Percentiles rank a stretch among this genome's conserved stretches.
Evolutionary conservation across 2,329 filamentous ascomycete genomes (phyloP).

Genomic region (Ilyonectria mors-panacis): DNA sequence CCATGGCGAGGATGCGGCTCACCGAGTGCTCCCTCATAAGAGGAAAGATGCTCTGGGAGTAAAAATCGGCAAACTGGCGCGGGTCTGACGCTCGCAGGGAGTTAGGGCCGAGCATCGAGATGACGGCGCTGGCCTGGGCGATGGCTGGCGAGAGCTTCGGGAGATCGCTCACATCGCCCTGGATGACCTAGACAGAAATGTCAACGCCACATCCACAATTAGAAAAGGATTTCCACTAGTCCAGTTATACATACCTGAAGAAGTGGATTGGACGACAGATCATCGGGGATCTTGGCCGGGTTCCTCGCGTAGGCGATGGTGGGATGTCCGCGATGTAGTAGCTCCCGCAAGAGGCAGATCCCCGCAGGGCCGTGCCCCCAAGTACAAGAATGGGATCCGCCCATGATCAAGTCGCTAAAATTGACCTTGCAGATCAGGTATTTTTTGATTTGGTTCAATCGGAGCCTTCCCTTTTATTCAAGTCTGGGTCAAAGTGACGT

Average conservation of each 20-base stretch:
- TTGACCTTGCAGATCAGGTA: neutral
- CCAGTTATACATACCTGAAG: slow-evolving; percentile 30
- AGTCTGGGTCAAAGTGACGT: neutral
- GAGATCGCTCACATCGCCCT: slow-evolving; percentile 13
- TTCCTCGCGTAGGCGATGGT: slow-evolving; percentile 40
- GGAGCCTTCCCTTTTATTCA: neutral
- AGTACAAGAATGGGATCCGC: slow-evolving; percentile 45
- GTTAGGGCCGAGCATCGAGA: slow-evolving; percentile 14
- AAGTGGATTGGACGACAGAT: slow-evolving; percentile 14
- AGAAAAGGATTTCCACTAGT: neutral
- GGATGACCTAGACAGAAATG: neutral
- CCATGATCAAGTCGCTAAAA: neutral
- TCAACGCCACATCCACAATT: neutral
- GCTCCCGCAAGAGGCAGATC: slow-evolving; percentile 50
- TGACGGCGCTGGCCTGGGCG: slow-evolving; percentile 5
- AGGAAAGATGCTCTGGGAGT: slow-evolving; percentile 1
- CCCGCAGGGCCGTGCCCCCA: slow-evolving; percentile 53
- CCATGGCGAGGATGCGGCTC: slow-evolving; percentile 6
- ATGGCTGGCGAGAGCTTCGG: slow-evolving; percentile 5
- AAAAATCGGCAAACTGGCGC: slow-evolving; percentile 1
- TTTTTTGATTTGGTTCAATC: neutral
- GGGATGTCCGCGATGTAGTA: slow-evolving; percentile 47
- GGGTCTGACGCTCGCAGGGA: neutral
- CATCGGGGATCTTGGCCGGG: slow-evolving; percentile 24
- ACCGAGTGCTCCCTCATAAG: slow-evolving; percentile 3